Base-by-base conservation (phyloP, 2,329 filamentous ascomycete genomes). In the Xylaria sp. region DNA sequence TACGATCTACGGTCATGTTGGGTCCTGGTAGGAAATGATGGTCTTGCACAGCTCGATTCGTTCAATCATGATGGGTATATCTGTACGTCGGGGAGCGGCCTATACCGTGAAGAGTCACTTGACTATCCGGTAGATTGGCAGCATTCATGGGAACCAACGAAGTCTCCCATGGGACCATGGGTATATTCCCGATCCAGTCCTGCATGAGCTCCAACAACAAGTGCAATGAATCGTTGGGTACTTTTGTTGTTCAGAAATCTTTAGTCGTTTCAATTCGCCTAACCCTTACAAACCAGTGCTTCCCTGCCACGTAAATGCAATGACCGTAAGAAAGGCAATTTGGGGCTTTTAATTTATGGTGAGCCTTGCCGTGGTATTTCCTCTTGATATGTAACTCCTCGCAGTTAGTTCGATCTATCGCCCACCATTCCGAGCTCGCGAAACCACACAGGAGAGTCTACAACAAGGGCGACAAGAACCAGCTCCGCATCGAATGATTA, bases 231-330 rank as follows among this genome's bases (percentile, higher is more conserved):
- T 48, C 30, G 54, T 39, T 34, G 42, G 39, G 13, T 10, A 13
- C n/a, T 37, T 49, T 52, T 39, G 54, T 63, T 64, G 53, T 68
- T 67, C 62, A 67, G 60, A 63, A 75, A 74, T 73, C 74, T 74
- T 72, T 3, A 30, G 75, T 77, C 71, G 74, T 77, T 79, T 80
- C 76, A 79, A 30, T 80, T 80, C 76, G 78, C 79, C 75, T 76
- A 78, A 75, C 77, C 76, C 74, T 35, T 78, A 76, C 78, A 75
- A 79, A 75, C 77, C 78, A 77, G 77, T 66, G 66, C 65, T 67
- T 67, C 67, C 61, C 76, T 76, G 74, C 76, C 78, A 79, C 79
- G 78, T 75, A 79, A 77, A 78, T 79, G 77, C 76, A 73, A 70
- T 70, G 68, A 70, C 71, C 74, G 76, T 73, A 73, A 72, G 74